Evolutionary conservation across 148 eudicot genomes (phyloP).

Genomic region (Pouteria glomerata): DNA sequence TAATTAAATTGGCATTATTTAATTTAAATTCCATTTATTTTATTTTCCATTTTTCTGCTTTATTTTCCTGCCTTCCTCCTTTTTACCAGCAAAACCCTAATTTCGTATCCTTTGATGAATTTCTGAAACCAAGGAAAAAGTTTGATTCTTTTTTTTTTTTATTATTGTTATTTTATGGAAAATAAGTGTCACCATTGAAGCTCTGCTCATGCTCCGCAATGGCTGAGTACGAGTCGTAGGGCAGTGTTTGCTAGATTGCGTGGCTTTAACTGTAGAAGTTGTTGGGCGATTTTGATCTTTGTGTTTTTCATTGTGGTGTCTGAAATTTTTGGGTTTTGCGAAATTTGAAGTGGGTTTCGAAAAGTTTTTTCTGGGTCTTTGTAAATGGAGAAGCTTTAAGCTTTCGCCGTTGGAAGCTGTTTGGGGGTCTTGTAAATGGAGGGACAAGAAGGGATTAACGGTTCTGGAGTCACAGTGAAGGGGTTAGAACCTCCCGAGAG

Average conservation of each 20-base stretch:
- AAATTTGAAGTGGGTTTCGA: background rate
- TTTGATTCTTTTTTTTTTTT: constrained; percentile 16
- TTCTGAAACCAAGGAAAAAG: constrained; percentile 32
- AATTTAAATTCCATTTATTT: constrained; percentile 35
- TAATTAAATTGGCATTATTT: constrained; percentile 46
- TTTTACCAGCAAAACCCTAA: constrained; percentile 68
- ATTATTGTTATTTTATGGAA: constrained; percentile 16
- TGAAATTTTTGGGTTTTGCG: background rate
- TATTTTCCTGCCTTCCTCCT: constrained; percentile 38
- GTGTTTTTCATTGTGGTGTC: background rate
- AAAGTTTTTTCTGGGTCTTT: constrained; percentile 7
- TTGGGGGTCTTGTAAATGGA: constrained; percentile 56
- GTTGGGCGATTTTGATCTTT: constrained; percentile 20
- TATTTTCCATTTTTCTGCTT: constrained; percentile 28
- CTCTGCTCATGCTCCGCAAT: constrained; percentile 25
- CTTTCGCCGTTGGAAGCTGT: no score
- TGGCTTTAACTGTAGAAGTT: constrained; percentile 4
- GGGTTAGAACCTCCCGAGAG: constrained; percentile 43
- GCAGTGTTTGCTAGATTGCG: constrained; percentile 8
- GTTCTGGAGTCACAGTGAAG: constrained; percentile 38
- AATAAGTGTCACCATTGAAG: constrained; percentile 18
- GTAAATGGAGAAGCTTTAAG: constrained; percentile 16
- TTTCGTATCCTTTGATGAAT: constrained; percentile 35
- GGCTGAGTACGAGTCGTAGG: constrained; percentile 21
- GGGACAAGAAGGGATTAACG: constrained; percentile 42